A percentile compares a stretch with the other conserved stretches of the same genome.
These are phyloP conservation scores for Psidium guajava DNA, from an alignment of 345 rosid species.

Conservation along the genomic window DNA sequence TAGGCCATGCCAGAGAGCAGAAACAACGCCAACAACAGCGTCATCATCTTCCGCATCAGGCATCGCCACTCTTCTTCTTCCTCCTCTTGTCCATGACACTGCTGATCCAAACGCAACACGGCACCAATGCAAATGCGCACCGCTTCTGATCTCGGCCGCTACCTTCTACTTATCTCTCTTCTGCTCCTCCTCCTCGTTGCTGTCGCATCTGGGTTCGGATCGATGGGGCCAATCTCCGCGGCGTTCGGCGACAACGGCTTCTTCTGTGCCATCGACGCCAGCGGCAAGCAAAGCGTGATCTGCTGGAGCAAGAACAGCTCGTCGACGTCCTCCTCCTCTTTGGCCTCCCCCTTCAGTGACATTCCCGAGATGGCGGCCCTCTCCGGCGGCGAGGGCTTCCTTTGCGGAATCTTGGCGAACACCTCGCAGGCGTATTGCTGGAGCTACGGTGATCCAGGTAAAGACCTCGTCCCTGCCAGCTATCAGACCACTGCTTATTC, in stretches of 20 bases:
- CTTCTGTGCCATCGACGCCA: constrained; percentile 94
- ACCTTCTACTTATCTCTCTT: constrained; percentile 10
- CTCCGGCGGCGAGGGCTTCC: constrained; percentile 69
- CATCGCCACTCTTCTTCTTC: neutral
- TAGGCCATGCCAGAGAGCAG: neutral
- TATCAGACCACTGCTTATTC: constrained; percentile 51
- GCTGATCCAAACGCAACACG: neutral
- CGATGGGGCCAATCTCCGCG: constrained; percentile 74
- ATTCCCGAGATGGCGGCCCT: constrained; percentile 56
- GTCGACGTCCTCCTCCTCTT: constrained; percentile 13
- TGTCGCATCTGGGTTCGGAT: constrained; percentile 59
- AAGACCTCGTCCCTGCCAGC: constrained; percentile 54
- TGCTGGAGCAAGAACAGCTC: constrained; percentile 71
- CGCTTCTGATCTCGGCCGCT: neutral
- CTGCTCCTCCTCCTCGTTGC: constrained; percentile 11
- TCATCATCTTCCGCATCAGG: neutral
- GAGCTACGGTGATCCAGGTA: constrained; percentile 32
- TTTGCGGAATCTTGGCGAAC: constrained; percentile 69
- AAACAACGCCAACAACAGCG: neutral
- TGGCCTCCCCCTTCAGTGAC: constrained; percentile 8
- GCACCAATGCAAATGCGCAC: constrained; percentile 4
- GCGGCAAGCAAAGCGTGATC: constrained; percentile 68
- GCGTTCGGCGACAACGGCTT: constrained; percentile 70
- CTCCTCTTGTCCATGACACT: neutral
- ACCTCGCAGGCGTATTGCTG: constrained; percentile 66